A percentile compares a stretch with the other conserved stretches of the same genome.
Evolutionary conservation across 225 moss, liverwort and hornwort species (phyloP).

Genomic region (Polytrichum commune): DNA sequence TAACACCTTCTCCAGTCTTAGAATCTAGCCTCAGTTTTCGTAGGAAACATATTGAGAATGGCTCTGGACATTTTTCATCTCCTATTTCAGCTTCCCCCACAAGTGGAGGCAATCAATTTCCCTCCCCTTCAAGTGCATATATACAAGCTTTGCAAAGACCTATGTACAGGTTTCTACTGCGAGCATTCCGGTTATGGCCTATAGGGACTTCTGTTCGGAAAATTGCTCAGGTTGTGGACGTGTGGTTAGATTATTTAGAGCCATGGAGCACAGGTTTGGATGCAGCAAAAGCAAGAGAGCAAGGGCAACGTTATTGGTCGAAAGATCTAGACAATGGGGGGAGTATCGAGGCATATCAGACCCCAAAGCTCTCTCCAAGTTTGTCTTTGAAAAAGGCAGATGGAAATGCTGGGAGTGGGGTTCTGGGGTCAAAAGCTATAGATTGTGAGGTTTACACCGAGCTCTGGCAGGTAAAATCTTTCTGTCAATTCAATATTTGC

Average conservation of each 20-base stretch:
- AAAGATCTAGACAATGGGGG: conserved; percentile 23
- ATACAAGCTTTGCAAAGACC: conserved; percentile 59
- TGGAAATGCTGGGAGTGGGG: conserved; percentile 31
- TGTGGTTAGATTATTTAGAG: conserved; percentile 65
- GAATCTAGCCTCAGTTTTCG: conserved; percentile 36
- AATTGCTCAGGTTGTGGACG: conserved; percentile 54
- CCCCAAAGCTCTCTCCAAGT: conserved; percentile 39
- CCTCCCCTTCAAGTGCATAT: conserved; percentile 39
- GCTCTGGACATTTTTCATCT: conserved; percentile 46
- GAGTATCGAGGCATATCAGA: conserved; percentile 27
- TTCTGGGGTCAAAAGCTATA: conserved; percentile 33
- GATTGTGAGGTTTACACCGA: conserved; percentile 36
- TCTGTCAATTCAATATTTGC: too few relatives aligned
- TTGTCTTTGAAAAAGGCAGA: conserved; percentile 43
- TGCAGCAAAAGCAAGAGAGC: conserved; percentile 49
- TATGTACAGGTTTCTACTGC: conserved; percentile 56
- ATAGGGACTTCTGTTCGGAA: conserved; percentile 61
- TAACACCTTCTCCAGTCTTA: conserved; percentile 30
- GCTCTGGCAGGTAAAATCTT: conserved; percentile 48
- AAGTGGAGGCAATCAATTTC: conserved; percentile 39
- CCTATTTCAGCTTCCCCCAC: conserved; percentile 32
- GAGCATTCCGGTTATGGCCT: conserved; percentile 66
- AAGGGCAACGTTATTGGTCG: conserved; percentile 36
- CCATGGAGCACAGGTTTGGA: conserved; percentile 64
- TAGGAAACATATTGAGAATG: conserved; percentile 38